phyloP scores from a whole-genome alignment of 768 basidiomycete species.

The Tricholoma matsutake region DNA sequence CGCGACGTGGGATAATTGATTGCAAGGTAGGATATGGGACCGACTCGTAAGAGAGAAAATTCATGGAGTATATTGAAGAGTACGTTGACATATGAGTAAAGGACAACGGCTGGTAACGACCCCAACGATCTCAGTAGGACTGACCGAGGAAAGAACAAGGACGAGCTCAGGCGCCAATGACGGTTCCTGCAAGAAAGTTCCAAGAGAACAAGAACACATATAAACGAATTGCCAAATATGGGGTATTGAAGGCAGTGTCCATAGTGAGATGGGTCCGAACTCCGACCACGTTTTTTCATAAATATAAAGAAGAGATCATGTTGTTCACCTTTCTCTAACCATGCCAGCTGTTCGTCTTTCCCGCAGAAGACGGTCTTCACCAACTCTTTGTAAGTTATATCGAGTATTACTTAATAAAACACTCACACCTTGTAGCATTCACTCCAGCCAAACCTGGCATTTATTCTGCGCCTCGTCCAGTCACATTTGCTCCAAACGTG shows the following conservation, averaged over 20 bases:
- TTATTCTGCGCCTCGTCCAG: slow-evolving; percentile 48
- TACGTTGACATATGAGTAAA: no score
- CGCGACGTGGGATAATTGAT: no score
- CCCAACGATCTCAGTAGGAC: no score
- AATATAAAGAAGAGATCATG: not conserved
- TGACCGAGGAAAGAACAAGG: no score
- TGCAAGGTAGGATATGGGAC: no score
- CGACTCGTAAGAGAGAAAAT: no score
- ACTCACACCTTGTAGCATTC: slow-evolving; percentile 17
- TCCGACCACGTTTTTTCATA: no score
- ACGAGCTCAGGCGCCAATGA: no score
- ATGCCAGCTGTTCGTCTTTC: slow-evolving; percentile 20
- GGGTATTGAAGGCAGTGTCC: not conserved
- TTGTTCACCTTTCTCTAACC: not conserved
- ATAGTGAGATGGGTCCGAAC: not conserved
- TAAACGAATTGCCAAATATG: not conserved
- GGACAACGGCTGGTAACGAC: no score
- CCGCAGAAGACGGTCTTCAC: slow-evolving; percentile 15
- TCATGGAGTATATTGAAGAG: no score
- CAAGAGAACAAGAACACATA: not conserved
- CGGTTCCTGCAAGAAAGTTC: no score
- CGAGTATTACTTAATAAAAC: not conserved
- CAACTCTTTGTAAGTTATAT: slow-evolving; percentile 11
- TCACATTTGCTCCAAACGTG: slow-evolving; percentile 51
- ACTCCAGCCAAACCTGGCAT: slow-evolving; percentile 50